These are phyloP conservation scores for Macrophomina phaseolina DNA, from an alignment of 2,329 filamentous ascomycete genomes.

Conservation along the genomic window DNA sequence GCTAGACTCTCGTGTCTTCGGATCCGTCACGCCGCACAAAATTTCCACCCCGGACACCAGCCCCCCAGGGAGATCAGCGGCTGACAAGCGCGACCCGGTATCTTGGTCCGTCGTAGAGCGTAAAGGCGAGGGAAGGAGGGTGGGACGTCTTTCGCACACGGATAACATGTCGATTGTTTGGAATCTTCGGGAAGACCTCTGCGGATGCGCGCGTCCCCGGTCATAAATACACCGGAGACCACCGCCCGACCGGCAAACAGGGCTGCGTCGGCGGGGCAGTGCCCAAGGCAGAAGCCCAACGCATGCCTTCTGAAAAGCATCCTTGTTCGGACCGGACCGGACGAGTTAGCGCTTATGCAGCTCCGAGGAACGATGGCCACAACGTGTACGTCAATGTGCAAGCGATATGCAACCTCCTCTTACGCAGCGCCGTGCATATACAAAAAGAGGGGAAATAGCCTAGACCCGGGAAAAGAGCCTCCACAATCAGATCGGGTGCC, in stretches of 20 bases:
- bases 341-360: constrained; percentile 5
- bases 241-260: not conserved
- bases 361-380: not conserved
- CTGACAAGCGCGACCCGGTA: too few species aligned
- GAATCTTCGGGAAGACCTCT: too few species aligned
- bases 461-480: not conserved
- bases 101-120: too few species aligned
- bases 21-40: not conserved
- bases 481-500: not conserved
- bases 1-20: not conserved
- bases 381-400: constrained; percentile 2
- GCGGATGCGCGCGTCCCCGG: not conserved
- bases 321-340: not conserved
- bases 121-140: too few species aligned
- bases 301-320: not conserved
- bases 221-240: not conserved
- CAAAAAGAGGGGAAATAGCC: constrained; percentile 8
- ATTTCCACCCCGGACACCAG: too few species aligned
- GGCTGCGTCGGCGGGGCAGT: not conserved
- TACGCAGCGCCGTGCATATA: not conserved
- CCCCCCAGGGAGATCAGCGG: too few species aligned
- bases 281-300: not conserved
- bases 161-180: too few species aligned
- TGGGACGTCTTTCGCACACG: too few species aligned
- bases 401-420: constrained; percentile 3